These are phyloP conservation scores for Ceratocystiopsis sp. DNA, from an alignment of 2,329 filamentous ascomycete genomes.

Conservation along the genomic window DNA sequence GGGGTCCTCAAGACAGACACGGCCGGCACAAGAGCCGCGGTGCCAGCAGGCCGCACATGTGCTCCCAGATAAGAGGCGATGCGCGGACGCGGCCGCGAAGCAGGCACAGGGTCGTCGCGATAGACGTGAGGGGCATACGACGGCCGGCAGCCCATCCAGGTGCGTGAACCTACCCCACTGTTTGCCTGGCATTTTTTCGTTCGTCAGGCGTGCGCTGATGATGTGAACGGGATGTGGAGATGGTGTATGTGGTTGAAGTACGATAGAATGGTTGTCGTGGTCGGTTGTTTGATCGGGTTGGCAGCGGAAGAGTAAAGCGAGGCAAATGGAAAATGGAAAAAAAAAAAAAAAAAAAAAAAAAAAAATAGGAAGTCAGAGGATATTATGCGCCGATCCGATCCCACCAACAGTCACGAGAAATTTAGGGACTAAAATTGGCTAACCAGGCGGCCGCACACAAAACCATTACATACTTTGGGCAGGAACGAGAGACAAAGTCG, in stretches of 20 bases:
- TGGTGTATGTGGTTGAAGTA: background rate
- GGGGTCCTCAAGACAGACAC: no score
- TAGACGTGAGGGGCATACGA: no score
- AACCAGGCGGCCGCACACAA: no score
- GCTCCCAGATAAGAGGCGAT: no score
- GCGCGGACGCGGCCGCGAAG: no score
- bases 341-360: background rate
- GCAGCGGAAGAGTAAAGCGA: background rate
- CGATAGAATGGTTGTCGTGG: background rate
- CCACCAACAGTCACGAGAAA: background rate
- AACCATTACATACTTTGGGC: no score
- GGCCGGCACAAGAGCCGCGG: no score
- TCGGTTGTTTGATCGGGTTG: background rate
- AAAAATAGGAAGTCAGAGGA: background rate
- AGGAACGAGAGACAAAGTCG: no score
- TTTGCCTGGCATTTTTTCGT: constrained; percentile 19
- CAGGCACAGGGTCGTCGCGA: no score
- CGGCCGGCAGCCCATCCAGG: background rate
- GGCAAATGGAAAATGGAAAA: no score
- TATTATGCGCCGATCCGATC: background rate
- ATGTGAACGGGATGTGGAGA: background rate
- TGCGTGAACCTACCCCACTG: constrained; percentile 22
- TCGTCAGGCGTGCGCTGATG: background rate
- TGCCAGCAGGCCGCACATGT: no score
- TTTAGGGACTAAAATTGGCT: background rate